phyloP scores from a whole-genome alignment of 176 grass and related monocot species.

The Avena insularis region DNA sequence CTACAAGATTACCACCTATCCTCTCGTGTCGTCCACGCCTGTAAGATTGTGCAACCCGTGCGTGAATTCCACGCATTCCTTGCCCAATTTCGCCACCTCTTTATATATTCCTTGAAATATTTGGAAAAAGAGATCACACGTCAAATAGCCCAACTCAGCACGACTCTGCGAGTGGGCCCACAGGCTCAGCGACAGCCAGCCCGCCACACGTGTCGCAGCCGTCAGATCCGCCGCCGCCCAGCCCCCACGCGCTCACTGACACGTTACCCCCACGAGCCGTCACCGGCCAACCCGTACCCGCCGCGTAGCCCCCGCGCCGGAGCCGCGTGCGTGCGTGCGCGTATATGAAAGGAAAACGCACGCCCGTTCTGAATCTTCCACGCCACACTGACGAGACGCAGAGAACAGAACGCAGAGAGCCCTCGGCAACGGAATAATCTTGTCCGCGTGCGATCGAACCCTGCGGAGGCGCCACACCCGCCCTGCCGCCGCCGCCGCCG shows the following conservation, averaged over 20 bases:
- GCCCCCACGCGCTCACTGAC: constrained; percentile 7
- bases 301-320: not conserved
- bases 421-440: constrained; percentile 30
- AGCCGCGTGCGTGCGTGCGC: constrained; percentile 22
- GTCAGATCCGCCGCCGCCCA: constrained; percentile 1
- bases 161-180: not conserved
- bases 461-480: constrained; percentile 20
- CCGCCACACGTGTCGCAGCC: not conserved
- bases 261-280: not conserved
- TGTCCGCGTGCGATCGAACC: constrained; percentile 56
- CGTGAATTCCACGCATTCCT: not conserved
- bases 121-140: no score
- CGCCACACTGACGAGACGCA: constrained; percentile 13
- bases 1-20: no score
- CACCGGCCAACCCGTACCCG: constrained; percentile 17
- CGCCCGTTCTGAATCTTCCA: not conserved
- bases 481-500: not conserved
- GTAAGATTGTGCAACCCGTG: no score
- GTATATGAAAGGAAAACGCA: constrained; percentile 35
- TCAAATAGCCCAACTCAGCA: not conserved
- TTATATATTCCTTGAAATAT: no score
- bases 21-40: not conserved
- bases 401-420: not conserved
- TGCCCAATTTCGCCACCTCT: not conserved
- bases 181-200: constrained; percentile 18